Conservation (phyloP, 139 green algal genomes). For the Tetraselmis striata region DNA sequence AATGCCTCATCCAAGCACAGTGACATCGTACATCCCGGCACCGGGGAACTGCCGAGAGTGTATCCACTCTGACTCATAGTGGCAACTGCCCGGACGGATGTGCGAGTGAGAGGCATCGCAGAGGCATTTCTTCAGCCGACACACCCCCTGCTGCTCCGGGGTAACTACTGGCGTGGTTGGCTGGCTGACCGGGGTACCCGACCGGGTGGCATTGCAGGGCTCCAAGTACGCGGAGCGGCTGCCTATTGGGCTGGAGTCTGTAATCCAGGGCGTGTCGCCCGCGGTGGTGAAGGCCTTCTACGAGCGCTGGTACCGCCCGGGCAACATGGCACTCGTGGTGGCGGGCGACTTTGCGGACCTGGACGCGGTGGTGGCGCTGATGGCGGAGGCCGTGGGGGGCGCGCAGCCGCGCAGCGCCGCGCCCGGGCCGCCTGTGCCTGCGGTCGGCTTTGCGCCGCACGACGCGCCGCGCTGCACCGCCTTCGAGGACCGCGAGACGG, state of each 20-base stretch:
- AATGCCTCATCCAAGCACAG: too few species aligned
- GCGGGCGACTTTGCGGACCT: conserved; percentile 61
- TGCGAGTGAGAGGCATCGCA: too few species aligned
- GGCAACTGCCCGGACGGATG: too few species aligned
- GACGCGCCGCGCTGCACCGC: conserved; percentile 23
- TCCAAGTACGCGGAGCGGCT: conserved; percentile 68
- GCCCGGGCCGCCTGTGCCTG: background rate
- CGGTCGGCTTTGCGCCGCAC: conserved; percentile 19
- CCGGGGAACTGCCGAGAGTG: too few species aligned
- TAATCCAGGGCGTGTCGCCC: conserved; percentile 53
- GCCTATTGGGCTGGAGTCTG: conserved; percentile 72
- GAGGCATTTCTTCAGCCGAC: too few species aligned
- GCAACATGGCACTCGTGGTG: conserved; percentile 66
- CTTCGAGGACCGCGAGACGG: conserved; percentile 54
- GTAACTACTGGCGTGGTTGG: background rate
- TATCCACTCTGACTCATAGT: too few species aligned
- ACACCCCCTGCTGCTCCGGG: too few species aligned
- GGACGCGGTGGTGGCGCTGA: background rate
- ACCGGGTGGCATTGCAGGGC: conserved; percentile 3
- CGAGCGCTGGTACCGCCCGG: conserved; percentile 66
- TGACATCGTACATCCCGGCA: too few species aligned
- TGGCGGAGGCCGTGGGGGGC: background rate
- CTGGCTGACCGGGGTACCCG: too few species aligned
- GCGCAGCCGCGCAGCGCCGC: background rate
- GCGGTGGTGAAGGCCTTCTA: conserved; percentile 60